Conservation (phyloP, 2,329 filamentous ascomycete genomes). For the Ceratocystis albifundus region DNA sequence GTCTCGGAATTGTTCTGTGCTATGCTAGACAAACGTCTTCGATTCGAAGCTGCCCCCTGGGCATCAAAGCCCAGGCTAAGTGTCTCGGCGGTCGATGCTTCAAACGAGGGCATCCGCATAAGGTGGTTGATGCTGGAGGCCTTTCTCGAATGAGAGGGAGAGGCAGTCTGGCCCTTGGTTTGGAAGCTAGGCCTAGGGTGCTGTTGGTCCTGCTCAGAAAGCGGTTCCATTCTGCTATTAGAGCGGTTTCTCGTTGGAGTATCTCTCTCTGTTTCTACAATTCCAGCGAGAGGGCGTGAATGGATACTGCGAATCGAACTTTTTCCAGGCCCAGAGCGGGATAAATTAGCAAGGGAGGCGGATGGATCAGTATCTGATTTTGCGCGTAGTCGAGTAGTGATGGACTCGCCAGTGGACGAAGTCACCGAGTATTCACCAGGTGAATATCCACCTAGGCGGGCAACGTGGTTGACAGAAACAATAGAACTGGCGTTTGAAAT, state of each 20-base stretch:
- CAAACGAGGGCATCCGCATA: conserved; percentile 15
- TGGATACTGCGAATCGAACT: conserved; percentile 41
- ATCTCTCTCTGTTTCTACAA: conserved; percentile 44
- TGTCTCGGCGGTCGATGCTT: conserved; percentile 17
- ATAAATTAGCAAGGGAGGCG: conserved; percentile 29
- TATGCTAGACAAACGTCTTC: conserved; percentile 3
- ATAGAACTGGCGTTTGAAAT: conserved; percentile 49
- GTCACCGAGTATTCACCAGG: conserved; percentile 53
- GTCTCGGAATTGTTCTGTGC: conserved; percentile 4
- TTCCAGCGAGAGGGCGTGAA: conserved; percentile 44
- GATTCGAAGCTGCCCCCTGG: conserved; percentile 10
- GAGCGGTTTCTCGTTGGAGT: background rate
- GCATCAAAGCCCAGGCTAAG: conserved; percentile 16
- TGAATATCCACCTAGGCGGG: conserved; percentile 56
- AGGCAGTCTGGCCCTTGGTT: background rate
- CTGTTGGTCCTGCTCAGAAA: conserved; percentile 17
- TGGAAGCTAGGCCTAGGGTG: background rate
- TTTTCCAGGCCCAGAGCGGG: conserved; percentile 45
- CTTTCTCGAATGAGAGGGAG: background rate
- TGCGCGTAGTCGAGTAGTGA: conserved; percentile 42
- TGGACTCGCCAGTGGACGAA: conserved; percentile 50
- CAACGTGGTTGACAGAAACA: conserved; percentile 54
- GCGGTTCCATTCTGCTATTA: conserved; percentile 19
- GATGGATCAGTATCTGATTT: conserved; percentile 34
- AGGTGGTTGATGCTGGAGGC: conserved; percentile 7